Conservation (phyloP, 805 yeast genomes). For the Ogataea methylovora region DNA sequence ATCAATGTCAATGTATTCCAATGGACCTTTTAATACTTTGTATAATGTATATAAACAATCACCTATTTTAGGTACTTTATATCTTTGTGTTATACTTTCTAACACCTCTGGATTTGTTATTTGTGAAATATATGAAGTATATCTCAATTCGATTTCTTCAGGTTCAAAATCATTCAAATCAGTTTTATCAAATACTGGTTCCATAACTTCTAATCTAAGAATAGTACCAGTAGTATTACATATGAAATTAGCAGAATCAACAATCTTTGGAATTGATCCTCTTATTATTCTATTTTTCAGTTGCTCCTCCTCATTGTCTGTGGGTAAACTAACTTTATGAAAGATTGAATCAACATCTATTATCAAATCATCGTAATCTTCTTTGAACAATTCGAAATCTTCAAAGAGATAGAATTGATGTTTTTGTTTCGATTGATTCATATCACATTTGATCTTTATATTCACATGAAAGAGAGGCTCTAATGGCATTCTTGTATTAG, state of each 20-base stretch:
- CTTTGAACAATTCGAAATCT: constrained; percentile 17
- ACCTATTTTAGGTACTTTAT: constrained; percentile 39
- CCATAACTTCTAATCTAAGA: constrained; percentile 46
- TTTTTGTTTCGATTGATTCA: constrained; percentile 7
- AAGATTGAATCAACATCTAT: too few species aligned
- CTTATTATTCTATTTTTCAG: constrained; percentile 1
- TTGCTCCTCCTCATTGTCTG: constrained; percentile 4
- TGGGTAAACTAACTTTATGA: too few species aligned
- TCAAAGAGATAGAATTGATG: constrained; percentile 20
- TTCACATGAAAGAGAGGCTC: constrained; percentile 19
- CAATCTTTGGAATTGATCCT: constrained; percentile 25
- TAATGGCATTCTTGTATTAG: constrained; percentile 8
- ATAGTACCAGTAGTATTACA: constrained; percentile 37
- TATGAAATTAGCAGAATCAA: constrained; percentile 41
- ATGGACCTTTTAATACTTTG: constrained; percentile 62
- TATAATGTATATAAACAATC: constrained; percentile 55
- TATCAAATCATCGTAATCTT: constrained; percentile 17
- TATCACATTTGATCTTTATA: constrained; percentile 19
- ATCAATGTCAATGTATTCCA: constrained; percentile 34
- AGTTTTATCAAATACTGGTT: constrained; percentile 39
- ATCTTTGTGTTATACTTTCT: constrained; percentile 19
- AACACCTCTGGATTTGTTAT: not conserved
- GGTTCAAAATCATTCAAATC: constrained; percentile 42
- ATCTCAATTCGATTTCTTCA: constrained; percentile 45
- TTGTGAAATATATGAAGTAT: constrained; percentile 26